Percentiles rank a stretch among this genome's conserved stretches.
These are phyloP conservation scores for Saccharomyces kudriavzevii DNA, from an alignment of 805 yeast genomes.

Conservation along the genomic window DNA sequence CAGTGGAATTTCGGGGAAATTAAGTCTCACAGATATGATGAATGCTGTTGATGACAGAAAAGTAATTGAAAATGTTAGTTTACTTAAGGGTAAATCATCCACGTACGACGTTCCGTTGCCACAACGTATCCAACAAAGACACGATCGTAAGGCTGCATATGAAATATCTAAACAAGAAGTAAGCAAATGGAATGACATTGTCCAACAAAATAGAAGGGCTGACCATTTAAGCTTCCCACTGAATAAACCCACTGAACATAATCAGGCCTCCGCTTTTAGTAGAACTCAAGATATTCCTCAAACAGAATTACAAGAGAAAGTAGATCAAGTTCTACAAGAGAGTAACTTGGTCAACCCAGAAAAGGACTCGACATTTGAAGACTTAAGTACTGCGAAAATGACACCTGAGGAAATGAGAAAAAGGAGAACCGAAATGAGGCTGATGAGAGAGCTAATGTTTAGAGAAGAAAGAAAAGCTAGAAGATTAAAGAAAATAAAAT, in stretches of 20 bases:
- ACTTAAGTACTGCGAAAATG: slow-evolving; percentile 72
- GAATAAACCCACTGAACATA: slow-evolving; percentile 33
- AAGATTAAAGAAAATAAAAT: slow-evolving; percentile 88
- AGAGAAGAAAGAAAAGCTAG: slow-evolving; percentile 88
- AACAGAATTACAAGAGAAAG: slow-evolving; percentile 59
- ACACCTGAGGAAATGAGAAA: slow-evolving; percentile 70
- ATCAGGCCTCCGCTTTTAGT: slow-evolving; percentile 48
- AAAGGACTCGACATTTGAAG: slow-evolving; percentile 78
- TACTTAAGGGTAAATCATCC: slow-evolving; percentile 35
- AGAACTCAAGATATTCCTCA: slow-evolving; percentile 37
- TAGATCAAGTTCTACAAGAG: slow-evolving; percentile 50
- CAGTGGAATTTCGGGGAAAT: slow-evolving; percentile 29
- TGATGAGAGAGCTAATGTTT: slow-evolving; percentile 94
- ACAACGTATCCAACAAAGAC: slow-evolving; percentile 71
- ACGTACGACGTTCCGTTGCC: slow-evolving; percentile 79
- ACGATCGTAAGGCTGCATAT: slow-evolving; percentile 84
- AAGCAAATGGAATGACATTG: slow-evolving; percentile 79
- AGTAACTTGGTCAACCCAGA: slow-evolving; percentile 66
- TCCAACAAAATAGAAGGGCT: slow-evolving; percentile 70
- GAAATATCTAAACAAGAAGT: slow-evolving; percentile 83
- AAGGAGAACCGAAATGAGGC: slow-evolving; percentile 72
- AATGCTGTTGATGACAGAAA: slow-evolving; percentile 48
- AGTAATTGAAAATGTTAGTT: slow-evolving; percentile 42
- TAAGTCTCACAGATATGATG: slow-evolving; percentile 70
- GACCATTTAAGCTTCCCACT: slow-evolving; percentile 78